Evolutionary conservation across 768 basidiomycete genomes (phyloP), one percentile per base, ranked within the genome.

Genomic region (Austroboletus eburneus): DNA sequence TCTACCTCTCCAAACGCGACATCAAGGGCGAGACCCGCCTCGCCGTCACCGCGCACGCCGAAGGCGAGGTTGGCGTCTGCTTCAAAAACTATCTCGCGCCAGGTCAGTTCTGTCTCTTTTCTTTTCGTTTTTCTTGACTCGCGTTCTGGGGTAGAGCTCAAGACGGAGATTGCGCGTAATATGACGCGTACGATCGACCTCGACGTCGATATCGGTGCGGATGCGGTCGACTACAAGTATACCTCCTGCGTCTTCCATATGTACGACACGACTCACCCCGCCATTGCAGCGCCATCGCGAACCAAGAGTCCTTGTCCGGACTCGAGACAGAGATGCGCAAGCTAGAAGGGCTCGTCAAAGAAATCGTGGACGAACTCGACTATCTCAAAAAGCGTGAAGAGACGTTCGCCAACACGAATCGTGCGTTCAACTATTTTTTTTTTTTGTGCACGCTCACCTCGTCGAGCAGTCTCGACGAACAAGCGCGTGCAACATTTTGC

Each of bases 251-350:
- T 4, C 16, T 16, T 14, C 8, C 9, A n/a, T n/a, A n/a, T n/a
- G n/a, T n/a, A n/a, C 22, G 2, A 3, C 3, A 27, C 5, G 27
- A 34, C 33, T 45, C 37, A 50, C 24, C 49, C 39, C 16, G 25
- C 33, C 18, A 49, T 52, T 45, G 18, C 60, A 96, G 93, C 58
- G 96, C 96, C 21, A 99, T 98, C 65, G 96, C 96, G 9, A 97
- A 96, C 70, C 94, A 97, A 65, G 96, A 99, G 65, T 93, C 91
- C 1, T 74, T 98, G 0, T 96, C 92, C 6, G 88, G 87, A 0
- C 79, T 99, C 17, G 96, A 99, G 69, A 94, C 91, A 0, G 96
- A 98, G 67, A 97, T 98, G 94, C 82, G 93, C 33, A 98, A 98
- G 61, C 75, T 99, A 3, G 96, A 99, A 65, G 94, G 91, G 0